Conservation (phyloP, 257 asterid genomes). For the Rubia yunnanensis region DNA sequence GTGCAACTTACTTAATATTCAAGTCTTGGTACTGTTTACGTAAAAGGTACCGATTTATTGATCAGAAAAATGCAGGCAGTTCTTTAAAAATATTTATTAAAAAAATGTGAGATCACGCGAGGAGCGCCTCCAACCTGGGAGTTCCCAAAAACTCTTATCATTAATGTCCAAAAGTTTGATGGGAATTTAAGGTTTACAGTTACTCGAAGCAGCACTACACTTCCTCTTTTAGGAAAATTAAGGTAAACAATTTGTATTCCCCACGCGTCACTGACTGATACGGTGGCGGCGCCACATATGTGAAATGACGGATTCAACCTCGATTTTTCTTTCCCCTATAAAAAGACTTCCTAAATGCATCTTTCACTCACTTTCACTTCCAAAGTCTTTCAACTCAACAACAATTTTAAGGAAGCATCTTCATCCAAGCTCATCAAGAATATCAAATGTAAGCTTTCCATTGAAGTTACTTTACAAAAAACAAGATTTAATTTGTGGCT, state of each 20-base stretch:
- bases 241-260: conserved; percentile 23
- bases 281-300: conserved; percentile 26
- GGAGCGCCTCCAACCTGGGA: background rate
- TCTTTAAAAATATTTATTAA: background rate
- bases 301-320: conserved; percentile 14
- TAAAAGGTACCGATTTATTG: background rate
- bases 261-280: conserved; percentile 41
- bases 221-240: conserved; percentile 25
- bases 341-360: conserved; percentile 8
- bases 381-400: background rate
- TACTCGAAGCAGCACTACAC: conserved; percentile 15
- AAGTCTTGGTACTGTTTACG: background rate
- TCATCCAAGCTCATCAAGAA: conserved; percentile 10
- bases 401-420: background rate
- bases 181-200: conserved; percentile 23
- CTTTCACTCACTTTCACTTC: conserved; percentile 8
- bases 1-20: background rate
- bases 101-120: conserved; percentile 16
- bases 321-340: conserved; percentile 12
- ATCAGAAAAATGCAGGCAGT: background rate
- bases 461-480: background rate
- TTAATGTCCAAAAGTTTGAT: conserved; percentile 10
- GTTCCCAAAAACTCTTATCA: conserved; percentile 13
- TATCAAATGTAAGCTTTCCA: conserved; percentile 9
- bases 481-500: background rate